A percentile compares a stretch with the other conserved stretches of the same genome.
These are phyloP conservation scores for Geum urbanum DNA, from an alignment of 306 rosid species.

Conservation along the genomic window DNA sequence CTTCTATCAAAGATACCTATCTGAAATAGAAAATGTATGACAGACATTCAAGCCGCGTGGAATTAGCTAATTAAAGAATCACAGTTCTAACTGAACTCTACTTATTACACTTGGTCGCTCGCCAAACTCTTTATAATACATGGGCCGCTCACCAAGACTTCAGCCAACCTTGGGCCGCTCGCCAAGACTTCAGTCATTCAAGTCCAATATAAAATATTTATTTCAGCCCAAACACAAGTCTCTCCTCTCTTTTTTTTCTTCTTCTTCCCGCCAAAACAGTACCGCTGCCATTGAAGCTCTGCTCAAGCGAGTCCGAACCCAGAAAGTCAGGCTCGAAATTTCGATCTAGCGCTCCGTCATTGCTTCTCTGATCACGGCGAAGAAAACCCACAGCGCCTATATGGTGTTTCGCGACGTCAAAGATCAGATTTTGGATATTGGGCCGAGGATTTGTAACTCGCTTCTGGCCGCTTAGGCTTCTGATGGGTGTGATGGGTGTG, in stretches of 20 bases:
- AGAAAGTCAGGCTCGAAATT: constrained; percentile 39
- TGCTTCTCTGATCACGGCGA: constrained; percentile 42
- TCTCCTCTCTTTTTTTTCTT: constrained; percentile 49
- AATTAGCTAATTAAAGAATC: too few species aligned
- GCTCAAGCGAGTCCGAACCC: constrained; percentile 52
- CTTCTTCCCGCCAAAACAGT: constrained; percentile 40
- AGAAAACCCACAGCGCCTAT: constrained; percentile 51
- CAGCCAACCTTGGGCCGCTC: too few species aligned
- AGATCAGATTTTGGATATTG: constrained; percentile 28
- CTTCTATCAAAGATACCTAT: too few species aligned
- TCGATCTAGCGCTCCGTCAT: constrained; percentile 54
- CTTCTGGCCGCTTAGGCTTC: constrained; percentile 69
- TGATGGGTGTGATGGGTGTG: constrained; percentile 49
- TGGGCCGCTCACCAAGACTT: too few species aligned
- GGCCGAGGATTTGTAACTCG: constrained; percentile 51
- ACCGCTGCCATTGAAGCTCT: constrained; percentile 43
- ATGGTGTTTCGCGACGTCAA: constrained; percentile 33
- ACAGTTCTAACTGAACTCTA: too few species aligned
- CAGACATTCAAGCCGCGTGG: too few species aligned
- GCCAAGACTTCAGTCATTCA: too few species aligned
- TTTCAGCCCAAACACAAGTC: too few species aligned
- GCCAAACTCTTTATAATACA: too few species aligned
- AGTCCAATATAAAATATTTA: too few species aligned
- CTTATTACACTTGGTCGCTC: too few species aligned
- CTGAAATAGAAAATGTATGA: too few species aligned